Conservation (phyloP, 768 basidiomycete genomes). For the Auricularia auricula-judae region DNA sequence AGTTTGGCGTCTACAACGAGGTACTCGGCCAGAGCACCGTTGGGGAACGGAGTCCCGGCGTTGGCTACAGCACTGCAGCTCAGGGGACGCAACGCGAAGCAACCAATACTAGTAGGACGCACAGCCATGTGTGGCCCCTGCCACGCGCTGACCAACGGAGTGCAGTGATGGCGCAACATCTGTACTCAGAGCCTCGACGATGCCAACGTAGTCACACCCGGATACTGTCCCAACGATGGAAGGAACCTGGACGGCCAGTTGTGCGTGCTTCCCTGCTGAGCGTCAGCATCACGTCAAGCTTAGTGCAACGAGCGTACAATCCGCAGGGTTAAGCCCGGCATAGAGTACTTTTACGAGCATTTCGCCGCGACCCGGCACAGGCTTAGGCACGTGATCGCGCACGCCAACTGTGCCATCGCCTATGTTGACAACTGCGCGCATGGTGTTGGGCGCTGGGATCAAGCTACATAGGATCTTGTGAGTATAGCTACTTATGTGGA, state of each 20-base stretch:
- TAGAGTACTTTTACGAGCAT: background rate
- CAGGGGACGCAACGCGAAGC: background rate
- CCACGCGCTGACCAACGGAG: conserved; percentile 17
- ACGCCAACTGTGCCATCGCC: background rate
- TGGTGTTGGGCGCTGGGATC: background rate
- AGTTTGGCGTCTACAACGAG: conserved; percentile 15
- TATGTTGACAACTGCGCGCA: background rate
- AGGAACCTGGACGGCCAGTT: background rate
- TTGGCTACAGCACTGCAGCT: background rate
- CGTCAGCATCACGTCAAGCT: background rate
- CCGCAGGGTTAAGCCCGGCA: background rate
- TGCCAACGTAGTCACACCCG: conserved; percentile 19
- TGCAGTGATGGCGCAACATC: conserved; percentile 8
- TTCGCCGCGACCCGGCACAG: background rate
- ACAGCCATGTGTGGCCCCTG: conserved; percentile 18
- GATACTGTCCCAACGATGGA: conserved; percentile 3
- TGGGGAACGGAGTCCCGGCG: background rate
- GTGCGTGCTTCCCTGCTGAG: background rate
- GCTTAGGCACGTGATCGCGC: background rate
- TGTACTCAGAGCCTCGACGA: conserved; percentile 12
- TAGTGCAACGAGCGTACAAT: background rate
- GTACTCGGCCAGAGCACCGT: conserved; percentile 20
- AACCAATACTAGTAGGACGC: conserved; percentile 1
- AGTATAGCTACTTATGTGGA: too few species aligned
- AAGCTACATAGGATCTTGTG: too few species aligned